These are phyloP conservation scores for Aspergillus thermomutatus DNA, from an alignment of 2,329 filamentous ascomycete genomes.

Conservation along the genomic window DNA sequence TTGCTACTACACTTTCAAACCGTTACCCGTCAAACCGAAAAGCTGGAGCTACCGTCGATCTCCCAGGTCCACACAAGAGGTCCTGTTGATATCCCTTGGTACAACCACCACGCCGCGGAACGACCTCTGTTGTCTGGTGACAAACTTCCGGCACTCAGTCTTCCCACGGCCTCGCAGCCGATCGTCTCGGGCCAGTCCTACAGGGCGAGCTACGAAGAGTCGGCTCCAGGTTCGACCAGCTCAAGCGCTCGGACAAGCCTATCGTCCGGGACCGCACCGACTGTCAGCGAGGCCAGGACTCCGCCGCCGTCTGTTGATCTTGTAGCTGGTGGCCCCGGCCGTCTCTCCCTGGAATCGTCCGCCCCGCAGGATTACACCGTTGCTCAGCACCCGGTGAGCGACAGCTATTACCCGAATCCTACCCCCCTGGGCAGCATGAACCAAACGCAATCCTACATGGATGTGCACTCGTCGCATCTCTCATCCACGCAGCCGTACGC, in stretches of 20 bases:
- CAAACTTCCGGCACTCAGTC: constrained; percentile 67
- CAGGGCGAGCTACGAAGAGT: constrained; percentile 70
- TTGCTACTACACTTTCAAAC: constrained; percentile 20
- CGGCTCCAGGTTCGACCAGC: constrained; percentile 47
- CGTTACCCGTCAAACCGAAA: constrained; percentile 63
- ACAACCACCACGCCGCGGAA: constrained; percentile 64
- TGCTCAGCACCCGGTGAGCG: constrained; percentile 31
- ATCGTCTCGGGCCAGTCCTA: constrained; percentile 71
- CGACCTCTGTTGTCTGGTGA: constrained; percentile 67
- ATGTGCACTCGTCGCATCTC: constrained; percentile 74
- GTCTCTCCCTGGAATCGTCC: constrained; percentile 33
- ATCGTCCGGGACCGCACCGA: constrained; percentile 52
- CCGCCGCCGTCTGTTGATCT: constrained; percentile 62
- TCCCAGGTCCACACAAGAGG: constrained; percentile 79
- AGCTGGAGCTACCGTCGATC: constrained; percentile 90
- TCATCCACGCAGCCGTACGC: constrained; percentile 71
- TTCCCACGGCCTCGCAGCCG: constrained; percentile 61
- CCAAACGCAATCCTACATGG: constrained; percentile 76
- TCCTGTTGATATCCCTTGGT: constrained; percentile 67
- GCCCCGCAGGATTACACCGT: constrained; percentile 33
- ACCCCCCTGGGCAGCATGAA: constrained; percentile 65
- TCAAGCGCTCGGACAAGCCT: constrained; percentile 56
- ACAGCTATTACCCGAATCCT: constrained; percentile 42
- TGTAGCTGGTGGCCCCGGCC: constrained; percentile 45
- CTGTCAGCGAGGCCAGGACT: constrained; percentile 58